phyloP scores from a whole-genome alignment of 208 protist genomes.

The Leishmania aethiopica region DNA sequence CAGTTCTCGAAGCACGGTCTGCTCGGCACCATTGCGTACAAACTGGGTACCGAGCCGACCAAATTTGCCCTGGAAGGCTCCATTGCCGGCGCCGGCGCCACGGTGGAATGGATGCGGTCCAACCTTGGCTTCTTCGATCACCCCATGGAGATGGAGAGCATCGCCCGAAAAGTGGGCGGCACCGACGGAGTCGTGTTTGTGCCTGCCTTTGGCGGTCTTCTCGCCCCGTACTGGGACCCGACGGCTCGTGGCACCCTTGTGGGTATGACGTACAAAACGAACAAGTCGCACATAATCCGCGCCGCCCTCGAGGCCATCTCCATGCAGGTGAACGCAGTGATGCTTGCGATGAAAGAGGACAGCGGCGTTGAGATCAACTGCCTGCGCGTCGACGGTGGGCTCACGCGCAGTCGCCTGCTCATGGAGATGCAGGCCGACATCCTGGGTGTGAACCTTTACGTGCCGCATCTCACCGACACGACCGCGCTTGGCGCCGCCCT shows the following conservation, averaged over 20 bases:
- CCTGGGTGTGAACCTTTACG: conserved; percentile 64
- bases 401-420: conserved; percentile 88
- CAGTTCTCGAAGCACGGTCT: conserved; percentile 93
- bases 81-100: conserved; percentile 92
- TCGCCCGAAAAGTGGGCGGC: conserved; percentile 52
- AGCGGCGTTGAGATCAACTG: conserved; percentile 48
- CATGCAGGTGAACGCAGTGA: conserved; percentile 89
- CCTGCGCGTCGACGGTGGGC: conserved; percentile 96
- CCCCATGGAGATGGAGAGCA: conserved; percentile 63
- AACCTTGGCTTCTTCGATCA: conserved; percentile 90
- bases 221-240: conserved; percentile 97
- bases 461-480: conserved; percentile 74
- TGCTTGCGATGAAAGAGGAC: conserved; percentile 88
- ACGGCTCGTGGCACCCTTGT: conserved; percentile 94
- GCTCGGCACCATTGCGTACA: conserved; percentile 95
- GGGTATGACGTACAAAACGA: conserved; percentile 93
- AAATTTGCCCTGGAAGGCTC: conserved; percentile 91
- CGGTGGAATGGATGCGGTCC: conserved; percentile 94
- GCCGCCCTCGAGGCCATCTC: conserved; percentile 91
- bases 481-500: conserved; percentile 81
- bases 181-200: conserved; percentile 96
- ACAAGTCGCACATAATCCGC: conserved; percentile 79
- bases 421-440: conserved; percentile 96
- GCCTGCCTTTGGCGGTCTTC: conserved; percentile 97
- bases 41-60: conserved; percentile 77